Base-by-base conservation (phyloP, 1,284 basidiomycete genomes). In the Boletus sp. region DNA sequence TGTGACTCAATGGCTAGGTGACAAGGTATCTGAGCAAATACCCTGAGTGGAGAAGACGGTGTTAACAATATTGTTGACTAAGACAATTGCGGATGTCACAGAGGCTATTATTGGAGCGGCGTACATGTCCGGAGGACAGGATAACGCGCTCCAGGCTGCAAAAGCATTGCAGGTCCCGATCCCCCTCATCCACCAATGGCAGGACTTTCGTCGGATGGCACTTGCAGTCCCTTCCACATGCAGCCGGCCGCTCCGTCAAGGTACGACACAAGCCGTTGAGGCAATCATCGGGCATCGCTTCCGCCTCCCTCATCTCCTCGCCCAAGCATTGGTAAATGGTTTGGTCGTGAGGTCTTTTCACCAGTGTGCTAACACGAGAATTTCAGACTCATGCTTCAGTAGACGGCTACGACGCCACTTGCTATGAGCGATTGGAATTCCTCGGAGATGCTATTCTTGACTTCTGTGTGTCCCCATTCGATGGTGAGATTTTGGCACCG, bases 81-180 rank as follows among this genome's bases (percentile, higher is more conserved):
- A 90, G 88, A 78, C 79, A n/a, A 72, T 90, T 29, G 88, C 88
- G 41, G 89, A 91, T 65, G 85, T 89, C 37, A 77, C 80, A 13
- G 90, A 92, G 65, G 86, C 88, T 3, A 80, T 91, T 46, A 78
- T 91, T 34, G 90, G 84, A 17, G 88, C 89, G 5, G 87, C 84
- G 5, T 89, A 82, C 60, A 69, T 88, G 33, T 78, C 80, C 20
- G 82, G 81, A 7, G 89, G 85, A 38, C 72, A 74, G 44, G 81
- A 86, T 48, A 63, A 69, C 9, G 88, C 82, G 12, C 71, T 91
- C 34, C 73, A 73, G 53, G 78, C 75, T 13, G 74, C 76, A 36
- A 86, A 85, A 60, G 72, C 74, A 16, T 68, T 92, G 55, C 73
- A 76, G 44, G 67, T 91, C 33, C 79, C 81, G 2, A 68, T 88